These are phyloP conservation scores for Vitis hybrid DNA, from an alignment of 177 flowering plant species.

Conservation along the genomic window DNA sequence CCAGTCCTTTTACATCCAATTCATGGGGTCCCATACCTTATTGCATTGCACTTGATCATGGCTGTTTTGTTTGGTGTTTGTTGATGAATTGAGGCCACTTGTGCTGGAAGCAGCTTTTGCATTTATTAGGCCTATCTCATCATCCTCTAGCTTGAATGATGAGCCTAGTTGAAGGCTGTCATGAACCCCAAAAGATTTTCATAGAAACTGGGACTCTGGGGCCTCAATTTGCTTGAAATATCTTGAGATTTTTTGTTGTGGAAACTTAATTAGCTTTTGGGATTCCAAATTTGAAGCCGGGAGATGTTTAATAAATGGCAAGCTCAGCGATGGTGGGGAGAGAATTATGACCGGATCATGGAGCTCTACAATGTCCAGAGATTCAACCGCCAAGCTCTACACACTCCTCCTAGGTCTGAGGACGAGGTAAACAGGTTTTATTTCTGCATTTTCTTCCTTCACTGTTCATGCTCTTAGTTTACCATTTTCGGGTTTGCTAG, in stretches of 20 bases:
- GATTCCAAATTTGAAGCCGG: constrained; percentile 56
- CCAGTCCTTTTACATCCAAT: background rate
- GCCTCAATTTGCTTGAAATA: background rate
- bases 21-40: background rate
- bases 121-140: background rate
- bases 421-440: constrained; percentile 62
- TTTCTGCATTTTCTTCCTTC: background rate
- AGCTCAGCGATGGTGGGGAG: constrained; percentile 99
- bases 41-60: background rate
- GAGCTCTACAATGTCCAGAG: constrained; percentile 97
- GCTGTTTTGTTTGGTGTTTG: too few species aligned
- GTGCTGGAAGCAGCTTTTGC: background rate
- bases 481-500: too few species aligned
- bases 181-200: background rate
- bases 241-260: background rate
- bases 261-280: constrained; percentile 2
- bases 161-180: constrained; percentile 1
- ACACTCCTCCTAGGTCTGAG: constrained; percentile 86
- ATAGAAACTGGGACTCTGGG: background rate
- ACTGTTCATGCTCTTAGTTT: too few species aligned
- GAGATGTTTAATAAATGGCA: constrained; percentile 97
- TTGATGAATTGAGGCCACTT: too few species aligned
- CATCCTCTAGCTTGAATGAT: background rate
- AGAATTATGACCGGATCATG: constrained; percentile 89
- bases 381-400: constrained; percentile 85